Evolutionary conservation across 2,329 filamentous ascomycete species (phyloP).

Genomic region (Neofusicoccum cordaticola): DNA sequence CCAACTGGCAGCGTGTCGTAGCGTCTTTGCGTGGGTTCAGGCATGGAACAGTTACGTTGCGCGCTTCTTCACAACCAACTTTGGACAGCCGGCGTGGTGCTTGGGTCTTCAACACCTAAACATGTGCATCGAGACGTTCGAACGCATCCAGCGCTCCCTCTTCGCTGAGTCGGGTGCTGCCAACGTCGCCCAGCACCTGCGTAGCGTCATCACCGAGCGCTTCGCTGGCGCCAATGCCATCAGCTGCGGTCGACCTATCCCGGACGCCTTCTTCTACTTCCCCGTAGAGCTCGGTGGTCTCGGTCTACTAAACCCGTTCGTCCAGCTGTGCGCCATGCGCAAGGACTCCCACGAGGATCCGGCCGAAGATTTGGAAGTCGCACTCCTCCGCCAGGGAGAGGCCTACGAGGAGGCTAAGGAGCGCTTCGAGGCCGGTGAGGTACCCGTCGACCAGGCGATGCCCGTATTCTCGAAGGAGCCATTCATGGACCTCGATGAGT

Average conservation of each 20-base stretch:
- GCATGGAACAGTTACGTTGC: conserved; percentile 60
- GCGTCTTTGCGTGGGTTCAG: conserved; percentile 58
- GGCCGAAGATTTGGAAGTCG: conserved; percentile 20
- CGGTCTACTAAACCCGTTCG: conserved; percentile 48
- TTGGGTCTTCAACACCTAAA: conserved; percentile 57
- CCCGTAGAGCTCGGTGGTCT: conserved; percentile 48
- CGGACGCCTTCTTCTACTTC: conserved; percentile 49
- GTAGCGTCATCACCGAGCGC: conserved; percentile 36
- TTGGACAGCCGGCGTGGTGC: conserved; percentile 54
- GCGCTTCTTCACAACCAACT: conserved; percentile 58
- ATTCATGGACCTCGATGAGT: conserved; percentile 51
- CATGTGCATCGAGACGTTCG: conserved; percentile 52
- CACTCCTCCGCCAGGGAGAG: conserved; percentile 29
- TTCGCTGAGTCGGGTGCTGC: conserved; percentile 38
- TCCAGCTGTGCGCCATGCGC: conserved; percentile 40
- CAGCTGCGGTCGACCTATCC: conserved; percentile 29
- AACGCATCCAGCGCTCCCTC: conserved; percentile 51
- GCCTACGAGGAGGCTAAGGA: conserved; percentile 33
- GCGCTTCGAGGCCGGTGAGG: conserved; percentile 29
- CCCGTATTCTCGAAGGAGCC: conserved; percentile 29
- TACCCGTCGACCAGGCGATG: neutral
- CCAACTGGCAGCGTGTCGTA: conserved; percentile 56
- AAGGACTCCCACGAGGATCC: conserved; percentile 24
- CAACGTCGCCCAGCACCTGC: conserved; percentile 55
- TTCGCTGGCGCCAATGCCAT: conserved; percentile 30